Evolutionary conservation across 2,329 filamentous ascomycete genomes (phyloP).

Genomic region (Colletotrichum horii): DNA sequence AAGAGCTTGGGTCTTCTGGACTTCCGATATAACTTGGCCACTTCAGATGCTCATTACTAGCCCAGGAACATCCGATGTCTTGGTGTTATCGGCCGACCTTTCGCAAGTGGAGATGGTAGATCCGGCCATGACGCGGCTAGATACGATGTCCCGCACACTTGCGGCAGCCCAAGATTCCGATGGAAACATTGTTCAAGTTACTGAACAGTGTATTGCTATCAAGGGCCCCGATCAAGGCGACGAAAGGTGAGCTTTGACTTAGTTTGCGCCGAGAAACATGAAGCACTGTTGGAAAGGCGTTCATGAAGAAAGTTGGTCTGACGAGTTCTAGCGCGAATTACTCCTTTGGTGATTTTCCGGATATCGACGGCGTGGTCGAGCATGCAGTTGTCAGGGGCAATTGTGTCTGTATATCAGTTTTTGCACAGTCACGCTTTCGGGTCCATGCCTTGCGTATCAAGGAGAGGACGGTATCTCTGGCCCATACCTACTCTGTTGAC

Average conservation of each 20-base stretch:
- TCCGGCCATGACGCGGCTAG: constrained; percentile 49
- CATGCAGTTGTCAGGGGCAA: constrained; percentile 47
- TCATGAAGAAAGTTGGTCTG: neutral
- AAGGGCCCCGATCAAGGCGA: constrained; percentile 30
- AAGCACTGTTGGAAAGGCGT: neutral
- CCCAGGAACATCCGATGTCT: constrained; percentile 51
- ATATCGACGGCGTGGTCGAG: constrained; percentile 34
- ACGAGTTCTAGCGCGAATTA: neutral
- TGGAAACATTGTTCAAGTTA: constrained; percentile 57
- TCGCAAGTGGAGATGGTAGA: constrained; percentile 47
- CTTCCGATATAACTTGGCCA: constrained; percentile 28
- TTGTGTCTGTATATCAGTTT: constrained; percentile 47
- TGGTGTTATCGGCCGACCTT: constrained; percentile 55
- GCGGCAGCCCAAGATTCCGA: constrained; percentile 42
- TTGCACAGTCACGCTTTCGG: constrained; percentile 38
- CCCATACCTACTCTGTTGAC: constrained; percentile 37
- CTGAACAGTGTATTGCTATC: constrained; percentile 51
- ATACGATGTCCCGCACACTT: constrained; percentile 59
- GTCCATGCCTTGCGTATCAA: constrained; percentile 45
- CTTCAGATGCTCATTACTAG: constrained; percentile 53
- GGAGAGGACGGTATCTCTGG: constrained; percentile 31
- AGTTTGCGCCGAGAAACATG: neutral
- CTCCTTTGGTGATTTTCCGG: constrained; percentile 13
- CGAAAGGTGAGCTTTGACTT: constrained; percentile 36
- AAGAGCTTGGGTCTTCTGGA: constrained; percentile 57